Evolutionary conservation across 1,284 basidiomycete genomes (phyloP), one percentile per base, ranked within the genome.

Genomic region (Schizopora paradoxa): DNA sequence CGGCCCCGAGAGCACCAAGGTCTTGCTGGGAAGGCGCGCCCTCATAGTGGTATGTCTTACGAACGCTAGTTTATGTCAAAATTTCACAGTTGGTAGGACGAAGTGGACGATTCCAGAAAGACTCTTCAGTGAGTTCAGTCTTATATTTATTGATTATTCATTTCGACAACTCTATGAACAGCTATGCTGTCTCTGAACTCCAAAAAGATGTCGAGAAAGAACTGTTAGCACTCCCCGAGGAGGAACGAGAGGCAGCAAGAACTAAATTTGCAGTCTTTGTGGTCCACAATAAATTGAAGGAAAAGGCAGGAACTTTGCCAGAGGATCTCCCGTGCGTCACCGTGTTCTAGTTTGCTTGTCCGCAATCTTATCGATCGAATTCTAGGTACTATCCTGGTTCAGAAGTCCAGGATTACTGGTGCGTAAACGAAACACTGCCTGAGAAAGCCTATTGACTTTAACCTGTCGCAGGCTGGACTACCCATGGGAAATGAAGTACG

Each of bases 231-330:
- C 72, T 84, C 48, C 77, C 83, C 5, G 82, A 84, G 60, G 64
- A 72, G 8, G 82, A 92, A 59, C 80, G 87, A 46, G 82, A 82
- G 23, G 74, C 74, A 2, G 67, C 86, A 47, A 77, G 81, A 51
- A 92, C 93, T 33, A 74, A 86, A 63, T 90, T 96, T 52, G 91
- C 79, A 1, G 72, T 95, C 54, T 97, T 96, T 61, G 92, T 95
- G 29, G 93, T 97, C 13, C 92, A 96, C 68, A 95, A 96, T 73
- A 96, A 96, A 69, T 70, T 81, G 52, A 95, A 95, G 69, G 70
- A 74, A 35, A 97, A 97, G 68, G 63, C 82, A 33, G 91, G 79
- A 21, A 65, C 76, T 34, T 66, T 97, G 36, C 87, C 91, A 6
- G 56, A 66, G 3, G 74, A 76, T 43, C 70, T 78, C 33, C 76